Evolutionary conservation across 306 rosid genomes (phyloP).

Genomic region (Leucaena leucocephala): DNA sequence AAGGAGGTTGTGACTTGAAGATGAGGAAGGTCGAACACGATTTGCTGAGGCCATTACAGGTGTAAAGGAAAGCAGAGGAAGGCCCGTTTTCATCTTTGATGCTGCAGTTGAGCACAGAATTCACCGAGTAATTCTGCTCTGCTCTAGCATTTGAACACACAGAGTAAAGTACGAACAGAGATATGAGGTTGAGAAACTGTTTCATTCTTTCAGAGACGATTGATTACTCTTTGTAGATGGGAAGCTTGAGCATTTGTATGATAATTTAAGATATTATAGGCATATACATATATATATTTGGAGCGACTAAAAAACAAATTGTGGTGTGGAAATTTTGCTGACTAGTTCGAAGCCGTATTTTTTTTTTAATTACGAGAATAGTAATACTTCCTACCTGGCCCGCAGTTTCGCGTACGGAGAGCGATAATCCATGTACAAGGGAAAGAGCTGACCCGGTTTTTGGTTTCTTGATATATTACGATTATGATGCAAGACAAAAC

Average conservation of each 20-base stretch:
- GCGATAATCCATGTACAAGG: conserved; percentile 1
- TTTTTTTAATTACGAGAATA: neutral
- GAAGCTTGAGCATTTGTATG: conserved; percentile 14
- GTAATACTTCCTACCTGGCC: conserved; percentile 21
- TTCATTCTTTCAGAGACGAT: conserved; percentile 21
- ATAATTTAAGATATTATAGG: conserved; percentile 1
- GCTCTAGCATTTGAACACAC: conserved; percentile 20
- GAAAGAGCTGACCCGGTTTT: conserved; percentile 25
- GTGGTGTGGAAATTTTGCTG: neutral
- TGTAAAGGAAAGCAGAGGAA: conserved; percentile 54
- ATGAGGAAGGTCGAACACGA: conserved; percentile 61
- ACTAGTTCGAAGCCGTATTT: neutral
- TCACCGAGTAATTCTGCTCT: conserved; percentile 53
- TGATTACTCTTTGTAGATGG: neutral
- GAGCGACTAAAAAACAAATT: too few relatives aligned
- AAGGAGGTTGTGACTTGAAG: conserved; percentile 59
- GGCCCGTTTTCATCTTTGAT: conserved; percentile 43
- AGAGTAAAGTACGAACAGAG: conserved; percentile 17
- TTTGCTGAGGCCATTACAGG: conserved; percentile 52
- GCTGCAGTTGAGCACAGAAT: conserved; percentile 34
- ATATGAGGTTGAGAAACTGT: conserved; percentile 21
- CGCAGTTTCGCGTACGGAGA: conserved; percentile 25
- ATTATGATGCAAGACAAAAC: neutral
- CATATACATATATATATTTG: neutral
- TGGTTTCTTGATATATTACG: neutral